A percentile compares a stretch with the other conserved stretches of the same genome.
These are phyloP conservation scores for Aspergillus cristatus DNA, from an alignment of 495 filamentous ascomycete species.

Conservation along the genomic window DNA sequence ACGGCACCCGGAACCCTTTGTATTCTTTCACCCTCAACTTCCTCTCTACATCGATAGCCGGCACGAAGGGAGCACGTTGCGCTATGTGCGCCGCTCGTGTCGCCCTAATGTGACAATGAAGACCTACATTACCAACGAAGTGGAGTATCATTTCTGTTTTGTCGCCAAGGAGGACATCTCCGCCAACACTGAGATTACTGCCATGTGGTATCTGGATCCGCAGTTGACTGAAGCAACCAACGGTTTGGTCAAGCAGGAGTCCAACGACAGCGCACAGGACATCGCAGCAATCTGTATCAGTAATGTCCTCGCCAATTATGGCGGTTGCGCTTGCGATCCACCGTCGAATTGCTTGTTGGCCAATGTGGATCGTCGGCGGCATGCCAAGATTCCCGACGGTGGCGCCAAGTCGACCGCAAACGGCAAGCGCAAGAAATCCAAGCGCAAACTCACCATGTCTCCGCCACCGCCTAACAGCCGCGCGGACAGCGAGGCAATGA, in stretches of 20 bases:
- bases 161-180: constrained; percentile 66
- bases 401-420: constrained; percentile 18
- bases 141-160: constrained; percentile 82
- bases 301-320: constrained; percentile 71
- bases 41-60: constrained; percentile 89
- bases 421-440: constrained; percentile 49
- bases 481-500: constrained; percentile 63
- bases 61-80: constrained; percentile 68
- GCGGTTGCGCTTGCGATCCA: constrained; percentile 75
- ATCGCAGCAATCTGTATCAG: constrained; percentile 52
- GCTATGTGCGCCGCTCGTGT: constrained; percentile 84
- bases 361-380: constrained; percentile 61
- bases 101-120: constrained; percentile 73
- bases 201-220: constrained; percentile 56
- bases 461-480: constrained; percentile 72
- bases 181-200: constrained; percentile 52
- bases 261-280: constrained; percentile 33
- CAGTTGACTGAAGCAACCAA: constrained; percentile 36
- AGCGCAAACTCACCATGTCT: constrained; percentile 52
- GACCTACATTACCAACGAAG: constrained; percentile 64
- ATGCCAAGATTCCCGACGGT: constrained; percentile 26
- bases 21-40: constrained; percentile 72
- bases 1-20: constrained; percentile 72
- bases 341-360: constrained; percentile 58
- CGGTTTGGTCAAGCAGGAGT: constrained; percentile 39